Evolutionary conservation across 495 filamentous ascomycete genomes (phyloP).

Genomic region (Astrothelium macrocarpum): DNA sequence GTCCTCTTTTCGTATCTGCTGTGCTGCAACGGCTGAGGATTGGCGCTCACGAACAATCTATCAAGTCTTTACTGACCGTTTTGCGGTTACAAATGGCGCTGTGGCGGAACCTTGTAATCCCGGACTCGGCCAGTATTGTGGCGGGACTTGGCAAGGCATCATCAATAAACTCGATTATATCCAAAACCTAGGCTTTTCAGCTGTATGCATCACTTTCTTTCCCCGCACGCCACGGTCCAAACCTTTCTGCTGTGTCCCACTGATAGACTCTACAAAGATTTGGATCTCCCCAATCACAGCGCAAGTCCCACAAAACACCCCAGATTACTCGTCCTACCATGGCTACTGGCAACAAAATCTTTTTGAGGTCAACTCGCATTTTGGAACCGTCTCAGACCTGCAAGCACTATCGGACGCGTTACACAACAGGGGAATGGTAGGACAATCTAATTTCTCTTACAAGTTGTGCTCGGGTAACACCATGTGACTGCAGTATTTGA

Average conservation of each 20-base stretch:
- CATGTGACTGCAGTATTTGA: constrained; percentile 40
- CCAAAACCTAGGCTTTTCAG: constrained; percentile 15
- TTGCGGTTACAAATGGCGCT: constrained; percentile 7
- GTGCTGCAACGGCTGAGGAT: constrained; percentile 12
- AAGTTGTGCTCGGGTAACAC: constrained; percentile 12
- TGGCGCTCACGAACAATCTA: constrained; percentile 18
- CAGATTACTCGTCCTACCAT: constrained; percentile 32
- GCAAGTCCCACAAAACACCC: constrained; percentile 10
- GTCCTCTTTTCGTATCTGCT: neutral
- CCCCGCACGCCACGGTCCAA: neutral
- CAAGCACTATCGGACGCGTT: constrained; percentile 47
- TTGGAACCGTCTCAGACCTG: constrained; percentile 55
- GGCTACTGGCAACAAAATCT: constrained; percentile 70
- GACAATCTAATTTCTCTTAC: neutral
- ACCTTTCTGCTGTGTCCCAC: neutral
- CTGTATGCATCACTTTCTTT: constrained; percentile 8
- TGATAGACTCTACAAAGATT: constrained; percentile 1
- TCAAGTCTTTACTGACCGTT: constrained; percentile 21
- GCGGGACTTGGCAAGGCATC: constrained; percentile 17
- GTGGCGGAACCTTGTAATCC: neutral
- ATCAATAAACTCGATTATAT: constrained; percentile 21
- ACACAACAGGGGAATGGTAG: constrained; percentile 49
- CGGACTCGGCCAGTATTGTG: constrained; percentile 14
- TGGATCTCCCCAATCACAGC: constrained; percentile 13
- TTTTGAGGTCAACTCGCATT: constrained; percentile 52